Conservation (phyloP, 2,329 filamentous ascomycete genomes). For the Colletotrichum musae region DNA sequence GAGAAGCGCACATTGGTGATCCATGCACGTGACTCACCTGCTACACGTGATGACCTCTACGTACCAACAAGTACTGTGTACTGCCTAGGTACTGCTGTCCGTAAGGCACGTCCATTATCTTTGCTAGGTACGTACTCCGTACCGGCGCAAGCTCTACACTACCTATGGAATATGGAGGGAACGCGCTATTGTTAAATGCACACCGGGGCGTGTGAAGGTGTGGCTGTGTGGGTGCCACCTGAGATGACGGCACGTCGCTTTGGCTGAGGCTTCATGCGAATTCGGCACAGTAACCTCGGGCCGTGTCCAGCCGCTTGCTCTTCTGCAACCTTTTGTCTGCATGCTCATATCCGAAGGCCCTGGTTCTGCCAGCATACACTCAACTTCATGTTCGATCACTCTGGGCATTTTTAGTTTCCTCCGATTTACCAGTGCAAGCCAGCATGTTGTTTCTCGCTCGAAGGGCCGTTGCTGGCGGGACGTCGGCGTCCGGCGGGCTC, state of each 20-base stretch:
- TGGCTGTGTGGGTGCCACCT: not conserved
- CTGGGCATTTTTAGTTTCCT: not conserved
- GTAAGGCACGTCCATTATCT: no score
- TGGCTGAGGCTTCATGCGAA: slow-evolving; percentile 33
- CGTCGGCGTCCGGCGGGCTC: slow-evolving; percentile 45
- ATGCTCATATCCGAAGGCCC: not conserved
- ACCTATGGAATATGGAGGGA: not conserved
- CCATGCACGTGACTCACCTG: no score
- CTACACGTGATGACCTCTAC: no score
- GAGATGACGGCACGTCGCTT: slow-evolving; percentile 35
- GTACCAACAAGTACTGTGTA: no score
- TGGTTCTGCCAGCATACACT: not conserved
- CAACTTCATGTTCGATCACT: not conserved
- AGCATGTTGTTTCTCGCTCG: slow-evolving; percentile 51
- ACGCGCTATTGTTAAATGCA: not conserved
- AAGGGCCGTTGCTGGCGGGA: slow-evolving; percentile 34
- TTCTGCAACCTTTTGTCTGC: slow-evolving; percentile 7
- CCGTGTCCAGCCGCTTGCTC: slow-evolving; percentile 53
- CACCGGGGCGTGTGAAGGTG: not conserved
- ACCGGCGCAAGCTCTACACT: no score
- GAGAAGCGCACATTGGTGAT: not conserved
- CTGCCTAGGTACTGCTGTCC: no score
- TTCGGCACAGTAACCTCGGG: slow-evolving; percentile 51
- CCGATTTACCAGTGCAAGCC: slow-evolving; percentile 9
- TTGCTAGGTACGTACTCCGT: no score